A percentile compares a stretch with the other conserved stretches of the same genome.
Conservation (phyloP, 805 yeast species). For the Wickerhamiella galacta region DNA sequence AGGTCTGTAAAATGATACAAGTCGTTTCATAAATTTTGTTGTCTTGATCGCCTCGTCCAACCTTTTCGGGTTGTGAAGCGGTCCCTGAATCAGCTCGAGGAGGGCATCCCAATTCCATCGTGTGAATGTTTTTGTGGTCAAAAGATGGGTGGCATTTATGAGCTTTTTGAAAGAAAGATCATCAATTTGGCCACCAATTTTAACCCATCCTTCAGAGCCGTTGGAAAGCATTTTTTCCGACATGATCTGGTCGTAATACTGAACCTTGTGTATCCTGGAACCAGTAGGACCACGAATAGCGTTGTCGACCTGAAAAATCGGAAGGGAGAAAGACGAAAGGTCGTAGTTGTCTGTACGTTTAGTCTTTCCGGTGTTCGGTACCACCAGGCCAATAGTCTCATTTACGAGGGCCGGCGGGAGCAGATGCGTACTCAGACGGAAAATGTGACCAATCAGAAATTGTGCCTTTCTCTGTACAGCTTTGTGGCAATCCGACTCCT, state of each 20-base stretch:
- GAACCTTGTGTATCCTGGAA: background rate
- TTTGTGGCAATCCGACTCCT: conserved; percentile 26
- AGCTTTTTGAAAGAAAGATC: conserved; percentile 51
- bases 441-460: conserved; percentile 44
- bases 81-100: conserved; percentile 62
- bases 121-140: conserved; percentile 59
- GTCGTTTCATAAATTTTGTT: conserved; percentile 71
- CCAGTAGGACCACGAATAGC: conserved; percentile 3
- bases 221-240: background rate
- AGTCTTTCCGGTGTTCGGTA: background rate
- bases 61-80: conserved; percentile 51
- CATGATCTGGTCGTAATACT: conserved; percentile 1
- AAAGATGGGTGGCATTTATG: conserved; percentile 50
- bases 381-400: conserved; percentile 6
- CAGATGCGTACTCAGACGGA: conserved; percentile 34
- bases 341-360: background rate
- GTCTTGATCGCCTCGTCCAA: conserved; percentile 63
- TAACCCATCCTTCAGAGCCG: conserved; percentile 10
- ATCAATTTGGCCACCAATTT: conserved; percentile 31
- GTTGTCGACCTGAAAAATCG: conserved; percentile 5
- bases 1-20: conserved; percentile 80
- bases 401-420: conserved; percentile 33
- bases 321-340: conserved; percentile 3
- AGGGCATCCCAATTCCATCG: conserved; percentile 82
- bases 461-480: conserved; percentile 41